phyloP scores from a whole-genome alignment of 306 rosid species.

The Corylus avellana region DNA sequence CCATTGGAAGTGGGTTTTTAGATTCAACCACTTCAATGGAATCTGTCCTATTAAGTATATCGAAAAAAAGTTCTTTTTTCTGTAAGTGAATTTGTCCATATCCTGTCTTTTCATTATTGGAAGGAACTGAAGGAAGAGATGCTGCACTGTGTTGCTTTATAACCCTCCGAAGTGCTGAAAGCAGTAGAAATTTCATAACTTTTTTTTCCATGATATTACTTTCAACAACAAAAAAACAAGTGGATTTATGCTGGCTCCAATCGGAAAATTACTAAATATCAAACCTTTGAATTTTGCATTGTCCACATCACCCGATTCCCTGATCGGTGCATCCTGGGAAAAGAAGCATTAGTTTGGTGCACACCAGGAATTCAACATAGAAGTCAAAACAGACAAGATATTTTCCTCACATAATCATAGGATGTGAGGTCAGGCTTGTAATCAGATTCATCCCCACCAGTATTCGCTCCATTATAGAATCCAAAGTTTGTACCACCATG shows the following conservation, averaged over 20 bases:
- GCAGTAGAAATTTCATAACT: slow-evolving; percentile 28
- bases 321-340: slow-evolving; percentile 91
- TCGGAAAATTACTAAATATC: slow-evolving; percentile 1
- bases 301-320: slow-evolving; percentile 84
- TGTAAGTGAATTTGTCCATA: slow-evolving; percentile 70
- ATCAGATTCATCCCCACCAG: slow-evolving; percentile 60
- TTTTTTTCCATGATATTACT: slow-evolving; percentile 26
- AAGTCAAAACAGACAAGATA: slow-evolving; percentile 20
- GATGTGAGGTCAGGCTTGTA: slow-evolving; percentile 92
- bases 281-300: slow-evolving; percentile 78
- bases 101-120: slow-evolving; percentile 55
- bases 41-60: slow-evolving; percentile 48
- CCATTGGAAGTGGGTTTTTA: slow-evolving; percentile 80
- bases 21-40: slow-evolving; percentile 49
- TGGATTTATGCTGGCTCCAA: not conserved
- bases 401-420: slow-evolving; percentile 77
- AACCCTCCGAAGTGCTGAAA: slow-evolving; percentile 80
- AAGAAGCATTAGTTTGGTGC: slow-evolving; percentile 25
- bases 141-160: slow-evolving; percentile 52
- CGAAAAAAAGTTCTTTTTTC: slow-evolving; percentile 52
- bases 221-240: not conserved
- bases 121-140: slow-evolving; percentile 65
- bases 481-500: slow-evolving; percentile 98
- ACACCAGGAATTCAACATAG: slow-evolving; percentile 12
- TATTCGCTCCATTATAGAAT: slow-evolving; percentile 88